Evolutionary conservation across 805 yeast species (phyloP).

Genomic region (Cyberlindnera euphorbiae): DNA sequence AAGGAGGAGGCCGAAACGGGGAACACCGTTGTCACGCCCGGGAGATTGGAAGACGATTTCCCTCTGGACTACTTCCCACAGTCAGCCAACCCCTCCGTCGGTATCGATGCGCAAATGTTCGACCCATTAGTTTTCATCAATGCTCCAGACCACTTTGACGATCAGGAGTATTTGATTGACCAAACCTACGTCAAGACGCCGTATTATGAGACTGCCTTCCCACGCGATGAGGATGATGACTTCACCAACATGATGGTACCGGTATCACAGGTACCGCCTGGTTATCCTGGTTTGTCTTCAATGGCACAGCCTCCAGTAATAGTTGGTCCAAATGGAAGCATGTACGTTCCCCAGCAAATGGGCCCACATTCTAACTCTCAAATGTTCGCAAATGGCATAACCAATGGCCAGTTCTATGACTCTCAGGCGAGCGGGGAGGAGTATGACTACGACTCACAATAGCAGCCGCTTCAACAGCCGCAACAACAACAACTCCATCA

Average conservation of each 20-base stretch:
- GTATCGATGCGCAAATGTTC: slow-evolving; percentile 25
- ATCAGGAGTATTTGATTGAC: slow-evolving; percentile 42
- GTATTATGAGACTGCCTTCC: slow-evolving; percentile 16
- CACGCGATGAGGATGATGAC: slow-evolving; percentile 1
- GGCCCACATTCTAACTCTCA: slow-evolving; percentile 4
- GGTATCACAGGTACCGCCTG: slow-evolving; percentile 5
- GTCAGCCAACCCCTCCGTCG: slow-evolving; percentile 22
- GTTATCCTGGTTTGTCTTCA: neutral
- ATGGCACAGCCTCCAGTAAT: slow-evolving; percentile 1
- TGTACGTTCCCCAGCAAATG: slow-evolving; percentile 2
- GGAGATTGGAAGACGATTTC: slow-evolving; percentile 47
- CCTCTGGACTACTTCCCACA: slow-evolving; percentile 63
- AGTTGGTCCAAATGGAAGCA: slow-evolving; percentile 2
- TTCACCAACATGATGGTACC: neutral
- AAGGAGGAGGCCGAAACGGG: slow-evolving; percentile 20
- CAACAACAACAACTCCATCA: too few relatives aligned
- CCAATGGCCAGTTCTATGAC: slow-evolving; percentile 27
- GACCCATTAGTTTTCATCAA: slow-evolving; percentile 27
- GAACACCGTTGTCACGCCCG: slow-evolving; percentile 20
- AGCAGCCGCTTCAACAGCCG: too few relatives aligned
- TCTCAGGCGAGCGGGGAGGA: slow-evolving; percentile 14
- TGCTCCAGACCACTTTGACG: slow-evolving; percentile 31
- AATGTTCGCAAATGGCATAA: too few relatives aligned
- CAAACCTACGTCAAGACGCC: slow-evolving; percentile 44
- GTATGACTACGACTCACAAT: slow-evolving; percentile 2